A percentile compares a stretch with the other conserved stretches of the same genome.
phyloP scores from a whole-genome alignment of 805 yeast genomes.

The Tetrapisispora taiwanensis region DNA sequence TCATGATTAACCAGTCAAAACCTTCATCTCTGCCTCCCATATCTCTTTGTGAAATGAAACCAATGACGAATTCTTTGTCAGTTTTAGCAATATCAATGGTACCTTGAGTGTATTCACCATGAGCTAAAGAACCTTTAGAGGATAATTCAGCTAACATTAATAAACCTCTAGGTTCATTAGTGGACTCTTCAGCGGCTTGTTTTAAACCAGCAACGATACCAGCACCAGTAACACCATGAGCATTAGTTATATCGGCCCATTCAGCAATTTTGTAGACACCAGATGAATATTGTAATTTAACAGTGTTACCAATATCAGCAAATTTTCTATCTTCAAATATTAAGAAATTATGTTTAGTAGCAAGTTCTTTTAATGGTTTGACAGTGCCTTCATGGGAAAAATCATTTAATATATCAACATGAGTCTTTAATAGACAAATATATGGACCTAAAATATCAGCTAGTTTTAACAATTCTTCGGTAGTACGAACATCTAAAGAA shows the following conservation, averaged over 20 bases:
- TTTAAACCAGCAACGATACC: conserved; percentile 86
- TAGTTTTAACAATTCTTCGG: conserved; percentile 59
- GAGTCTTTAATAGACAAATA: conserved; percentile 88
- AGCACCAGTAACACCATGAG: conserved; percentile 93
- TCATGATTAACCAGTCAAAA: conserved; percentile 92
- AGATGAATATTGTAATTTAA: conserved; percentile 82
- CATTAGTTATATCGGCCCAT: conserved; percentile 97
- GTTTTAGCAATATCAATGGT: conserved; percentile 85
- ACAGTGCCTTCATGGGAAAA: conserved; percentile 75
- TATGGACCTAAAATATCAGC: conserved; percentile 82
- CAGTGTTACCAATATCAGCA: conserved; percentile 98
- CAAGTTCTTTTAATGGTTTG: conserved; percentile 57
- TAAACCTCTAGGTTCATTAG: conserved; percentile 75
- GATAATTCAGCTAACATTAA: conserved; percentile 93
- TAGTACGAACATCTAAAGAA: conserved; percentile 79
- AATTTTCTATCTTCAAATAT: conserved; percentile 96
- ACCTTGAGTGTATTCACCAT: conserved; percentile 77
- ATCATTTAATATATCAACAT: conserved; percentile 86
- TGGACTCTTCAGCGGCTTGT: conserved; percentile 60
- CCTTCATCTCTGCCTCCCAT: conserved; percentile 79
- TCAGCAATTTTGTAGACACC: conserved; percentile 82
- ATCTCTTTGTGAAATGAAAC: conserved; percentile 87
- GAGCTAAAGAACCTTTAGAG: conserved; percentile 86
- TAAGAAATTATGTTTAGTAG: conserved; percentile 76
- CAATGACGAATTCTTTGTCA: conserved; percentile 85